Conservation (phyloP, 2,329 filamentous ascomycete genomes). For the Cercospora nicotianae region DNA sequence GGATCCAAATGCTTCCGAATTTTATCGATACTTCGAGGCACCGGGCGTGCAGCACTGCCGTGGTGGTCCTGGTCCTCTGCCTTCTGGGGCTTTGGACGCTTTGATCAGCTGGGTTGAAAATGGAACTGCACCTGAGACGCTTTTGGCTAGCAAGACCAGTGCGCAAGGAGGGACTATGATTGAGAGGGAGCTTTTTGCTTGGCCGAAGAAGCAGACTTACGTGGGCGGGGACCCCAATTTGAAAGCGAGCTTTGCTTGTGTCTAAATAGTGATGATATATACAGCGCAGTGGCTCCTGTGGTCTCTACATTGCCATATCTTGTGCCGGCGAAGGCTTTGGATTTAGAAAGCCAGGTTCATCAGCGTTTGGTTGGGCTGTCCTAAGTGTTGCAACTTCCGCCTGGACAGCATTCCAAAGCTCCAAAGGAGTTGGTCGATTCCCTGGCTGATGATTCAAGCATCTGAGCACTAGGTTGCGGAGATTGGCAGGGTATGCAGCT, state of each 20-base stretch:
- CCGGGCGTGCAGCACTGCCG: constrained; percentile 44
- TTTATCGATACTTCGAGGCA: constrained; percentile 43
- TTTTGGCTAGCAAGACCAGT: constrained; percentile 9
- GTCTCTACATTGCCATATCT: too few species aligned
- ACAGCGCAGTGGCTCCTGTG: too few species aligned
- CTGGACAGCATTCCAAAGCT: too few species aligned
- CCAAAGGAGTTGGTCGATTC: too few species aligned
- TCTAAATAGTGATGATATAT: neutral
- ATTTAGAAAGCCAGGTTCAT: too few species aligned
- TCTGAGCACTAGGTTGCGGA: too few species aligned
- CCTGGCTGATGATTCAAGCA: too few species aligned
- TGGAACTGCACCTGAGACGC: constrained; percentile 31
- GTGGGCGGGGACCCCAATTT: constrained; percentile 16
- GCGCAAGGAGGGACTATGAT: neutral
- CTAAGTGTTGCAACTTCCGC: too few species aligned
- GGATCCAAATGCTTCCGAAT: constrained; percentile 36
- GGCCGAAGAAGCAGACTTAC: constrained; percentile 25
- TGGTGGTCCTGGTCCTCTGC: constrained; percentile 35
- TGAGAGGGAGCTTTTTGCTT: constrained; percentile 17
- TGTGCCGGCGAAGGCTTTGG: too few species aligned
- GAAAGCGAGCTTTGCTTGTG: constrained; percentile 18
- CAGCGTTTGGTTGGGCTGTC: too few species aligned
- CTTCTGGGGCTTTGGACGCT: constrained; percentile 22
- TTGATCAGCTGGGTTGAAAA: constrained; percentile 37
- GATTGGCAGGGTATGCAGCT: too few species aligned